Base-by-base conservation (phyloP, 257 asterid species). In the Ilex aquifolium region DNA sequence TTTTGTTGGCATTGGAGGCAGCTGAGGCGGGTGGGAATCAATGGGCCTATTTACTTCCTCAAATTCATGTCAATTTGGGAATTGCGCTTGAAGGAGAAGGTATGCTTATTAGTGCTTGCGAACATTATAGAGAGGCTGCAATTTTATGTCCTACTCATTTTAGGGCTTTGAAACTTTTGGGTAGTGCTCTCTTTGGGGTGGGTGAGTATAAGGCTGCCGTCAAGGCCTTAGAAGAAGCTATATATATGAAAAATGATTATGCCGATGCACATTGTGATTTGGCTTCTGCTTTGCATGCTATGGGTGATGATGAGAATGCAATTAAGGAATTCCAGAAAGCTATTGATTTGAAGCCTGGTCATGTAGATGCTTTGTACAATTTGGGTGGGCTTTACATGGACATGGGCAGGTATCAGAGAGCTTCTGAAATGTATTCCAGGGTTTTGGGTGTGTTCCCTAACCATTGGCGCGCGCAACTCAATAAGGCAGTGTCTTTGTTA, bases 101-200 rank as follows among this genome's bases (percentile, higher is more conserved):
- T 55, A 87, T 93, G 97, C 86, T 90, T 69, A 83, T 93, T 44
- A 68, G 96, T 83, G 90, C 99, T 74, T 93, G 99, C 76, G 99
- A 93, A 82, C 97, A 90, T 87, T 93, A 93, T 65, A 82, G 99
- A 65, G 99, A 93, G 61, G 99, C 99, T 79, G 99, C 99, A 54
- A 93, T 93, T 60, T 72, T 93, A 61, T 93, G 96, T 61, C 99
- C 99, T 15, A 93, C 97, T 69, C 97, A 93, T 82, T 90, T 85
- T 60, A 76, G 99, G 66, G 99, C 97, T 31, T 71, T 93, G 86
- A 93, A 93, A 84, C 89, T 88, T 51, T 68, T 93, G 76, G 99
- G 99, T n/a, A 90, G 99, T 75, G 99, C 99, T 31, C 80, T 93
- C 29, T 90, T 93, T 57, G 99, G 99, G 51, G 96, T 84, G 48